phyloP scores from a whole-genome alignment of 2,329 filamentous ascomycete species.

The Ophiostoma australiae region DNA sequence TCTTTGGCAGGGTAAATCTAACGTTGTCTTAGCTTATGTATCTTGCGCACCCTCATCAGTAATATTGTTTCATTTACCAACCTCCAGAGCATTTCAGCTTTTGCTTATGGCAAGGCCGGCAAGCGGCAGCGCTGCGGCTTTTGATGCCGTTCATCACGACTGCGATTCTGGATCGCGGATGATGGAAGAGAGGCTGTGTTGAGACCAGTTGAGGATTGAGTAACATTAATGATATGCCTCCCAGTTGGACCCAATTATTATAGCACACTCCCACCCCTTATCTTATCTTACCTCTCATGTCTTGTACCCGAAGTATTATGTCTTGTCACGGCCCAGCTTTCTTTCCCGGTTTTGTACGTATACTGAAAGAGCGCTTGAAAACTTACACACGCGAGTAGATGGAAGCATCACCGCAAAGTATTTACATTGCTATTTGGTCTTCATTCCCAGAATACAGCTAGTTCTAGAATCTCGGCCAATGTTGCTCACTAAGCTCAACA shows the following conservation, averaged over 20 bases:
- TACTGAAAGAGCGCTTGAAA: no score
- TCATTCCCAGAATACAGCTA: no score
- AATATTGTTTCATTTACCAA: background rate
- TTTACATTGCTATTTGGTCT: no score
- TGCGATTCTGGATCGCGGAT: background rate
- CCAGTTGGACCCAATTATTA: background rate
- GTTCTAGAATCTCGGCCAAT: no score
- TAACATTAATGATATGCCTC: background rate
- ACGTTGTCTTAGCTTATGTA: background rate
- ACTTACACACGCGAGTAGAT: no score
- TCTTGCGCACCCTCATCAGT: background rate
- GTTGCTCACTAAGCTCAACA: background rate
- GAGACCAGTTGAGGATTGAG: background rate
- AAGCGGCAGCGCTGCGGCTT: background rate
- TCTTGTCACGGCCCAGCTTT: no score
- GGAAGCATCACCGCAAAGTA: no score
- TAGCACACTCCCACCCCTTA: background rate
- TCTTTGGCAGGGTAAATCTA: slow-evolving; percentile 1
- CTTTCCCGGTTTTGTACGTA: no score
- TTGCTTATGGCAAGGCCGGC: background rate
- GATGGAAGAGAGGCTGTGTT: background rate
- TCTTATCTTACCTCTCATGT: no score
- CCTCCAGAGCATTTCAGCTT: background rate
- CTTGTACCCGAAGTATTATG: no score
- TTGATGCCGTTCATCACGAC: background rate